Percentiles rank a stretch among this genome's conserved stretches.
These are phyloP conservation scores for Petunia hybrid DNA, from an alignment of 305 asterid genomes.

Conservation along the genomic window DNA sequence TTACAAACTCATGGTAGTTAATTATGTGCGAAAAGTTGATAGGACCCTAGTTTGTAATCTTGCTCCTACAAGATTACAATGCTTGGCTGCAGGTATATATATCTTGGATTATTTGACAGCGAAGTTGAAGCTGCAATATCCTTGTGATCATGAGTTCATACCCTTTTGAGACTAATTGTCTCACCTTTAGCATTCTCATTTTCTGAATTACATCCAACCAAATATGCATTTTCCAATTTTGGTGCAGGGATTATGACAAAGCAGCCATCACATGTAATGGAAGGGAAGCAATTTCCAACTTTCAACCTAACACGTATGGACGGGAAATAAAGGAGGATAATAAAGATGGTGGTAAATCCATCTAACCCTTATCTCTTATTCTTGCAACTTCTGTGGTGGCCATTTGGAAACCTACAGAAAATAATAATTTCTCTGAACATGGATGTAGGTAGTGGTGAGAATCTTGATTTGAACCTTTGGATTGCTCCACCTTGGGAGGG, in stretches of 20 bases:
- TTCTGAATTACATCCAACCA: constrained; percentile 39
- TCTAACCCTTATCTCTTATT: constrained; percentile 24
- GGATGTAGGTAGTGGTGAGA: constrained; percentile 59
- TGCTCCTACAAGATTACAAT: constrained; percentile 49
- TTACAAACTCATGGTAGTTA: constrained; percentile 24
- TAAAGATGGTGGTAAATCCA: constrained; percentile 59
- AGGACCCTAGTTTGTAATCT: constrained; percentile 43
- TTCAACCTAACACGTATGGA: constrained; percentile 59
- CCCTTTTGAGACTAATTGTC: constrained; percentile 41
- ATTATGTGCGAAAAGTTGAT: constrained; percentile 22
- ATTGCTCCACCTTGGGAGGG: constrained; percentile 67
- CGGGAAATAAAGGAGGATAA: constrained; percentile 47
- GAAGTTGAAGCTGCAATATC: constrained; percentile 86
- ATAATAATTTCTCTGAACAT: constrained; percentile 29
- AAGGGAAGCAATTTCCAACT: constrained; percentile 76
- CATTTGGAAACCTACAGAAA: constrained; percentile 28
- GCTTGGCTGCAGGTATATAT: constrained; percentile 66
- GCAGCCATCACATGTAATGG: constrained; percentile 73
- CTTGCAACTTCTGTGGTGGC: neutral
- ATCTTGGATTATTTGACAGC: constrained; percentile 72
- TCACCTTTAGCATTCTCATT: constrained; percentile 32
- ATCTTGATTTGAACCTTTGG: constrained; percentile 92
- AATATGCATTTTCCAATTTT: constrained; percentile 37
- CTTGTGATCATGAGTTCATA: constrained; percentile 54
- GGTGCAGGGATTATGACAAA: constrained; percentile 82